These are phyloP conservation scores for Micractinium conductrix DNA, from an alignment of 139 green algal genomes.

Conservation along the genomic window DNA sequence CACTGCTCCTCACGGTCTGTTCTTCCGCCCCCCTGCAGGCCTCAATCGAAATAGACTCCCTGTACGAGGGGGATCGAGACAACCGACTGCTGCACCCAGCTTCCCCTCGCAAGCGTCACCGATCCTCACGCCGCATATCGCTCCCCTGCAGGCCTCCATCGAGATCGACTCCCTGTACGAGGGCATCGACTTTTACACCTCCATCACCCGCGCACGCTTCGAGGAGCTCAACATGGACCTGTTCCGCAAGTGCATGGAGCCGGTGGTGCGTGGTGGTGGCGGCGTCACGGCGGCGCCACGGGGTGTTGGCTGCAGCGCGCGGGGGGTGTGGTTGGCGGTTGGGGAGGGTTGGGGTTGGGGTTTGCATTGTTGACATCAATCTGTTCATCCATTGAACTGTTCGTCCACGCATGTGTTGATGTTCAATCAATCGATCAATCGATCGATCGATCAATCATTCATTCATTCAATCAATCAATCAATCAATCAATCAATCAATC, in stretches of 20 bases:
- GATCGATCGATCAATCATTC: no score
- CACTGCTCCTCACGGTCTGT: no score
- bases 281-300: no score
- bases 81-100: slow-evolving; percentile 95
- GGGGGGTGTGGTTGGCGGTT: background rate
- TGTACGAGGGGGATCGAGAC: slow-evolving; percentile 99
- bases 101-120: no score
- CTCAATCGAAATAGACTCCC: slow-evolving; percentile 97
- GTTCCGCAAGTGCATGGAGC: slow-evolving; percentile 99
- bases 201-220: slow-evolving; percentile 96
- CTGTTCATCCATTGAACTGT: background rate
- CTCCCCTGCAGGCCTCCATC: slow-evolving; percentile 89
- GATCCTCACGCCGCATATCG: no score
- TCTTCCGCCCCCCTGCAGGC: slow-evolving; percentile 82
- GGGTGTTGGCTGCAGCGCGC: no score
- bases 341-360: background rate
- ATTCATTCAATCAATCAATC: no score
- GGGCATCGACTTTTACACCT: slow-evolving; percentile 97
- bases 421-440: no score
- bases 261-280: slow-evolving; percentile 68
- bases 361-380: background rate
- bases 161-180: slow-evolving; percentile 98
- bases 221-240: slow-evolving; percentile 99
- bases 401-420: no score
- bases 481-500: no score